Percentiles rank a stretch among this genome's conserved stretches.
phyloP scores from a whole-genome alignment of 2,329 filamentous ascomycete species.

The Seiridium cupressi region DNA sequence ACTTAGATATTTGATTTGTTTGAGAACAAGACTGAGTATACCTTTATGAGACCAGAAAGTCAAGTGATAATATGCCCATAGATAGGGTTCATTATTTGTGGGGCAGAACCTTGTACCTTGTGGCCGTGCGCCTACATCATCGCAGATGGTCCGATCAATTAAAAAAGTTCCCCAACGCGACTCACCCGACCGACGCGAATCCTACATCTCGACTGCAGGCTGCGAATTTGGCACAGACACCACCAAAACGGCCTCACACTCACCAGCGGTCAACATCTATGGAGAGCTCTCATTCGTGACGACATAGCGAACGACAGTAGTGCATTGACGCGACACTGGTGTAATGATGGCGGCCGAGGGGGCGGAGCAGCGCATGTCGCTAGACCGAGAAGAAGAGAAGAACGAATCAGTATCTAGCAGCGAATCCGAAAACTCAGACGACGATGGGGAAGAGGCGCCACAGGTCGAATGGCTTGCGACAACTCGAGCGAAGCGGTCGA shows the following conservation, averaged over 20 bases:
- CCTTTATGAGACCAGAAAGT: background rate
- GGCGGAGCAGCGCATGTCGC: slow-evolving; percentile 40
- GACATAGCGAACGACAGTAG: background rate
- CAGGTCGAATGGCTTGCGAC: slow-evolving; percentile 69
- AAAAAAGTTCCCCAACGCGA: slow-evolving; percentile 4
- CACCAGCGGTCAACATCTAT: background rate
- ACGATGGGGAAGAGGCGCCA: slow-evolving; percentile 21
- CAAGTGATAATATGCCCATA: too few relatives aligned
- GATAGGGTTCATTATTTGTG: background rate
- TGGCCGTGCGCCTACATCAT: background rate
- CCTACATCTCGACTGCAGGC: background rate
- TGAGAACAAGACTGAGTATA: background rate
- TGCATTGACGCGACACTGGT: background rate
- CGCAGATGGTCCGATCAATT: background rate
- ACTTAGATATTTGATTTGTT: too few relatives aligned
- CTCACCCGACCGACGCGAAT: background rate
- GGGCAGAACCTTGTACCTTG: background rate
- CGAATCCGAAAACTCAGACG: slow-evolving; percentile 31
- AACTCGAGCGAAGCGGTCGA: slow-evolving; percentile 71
- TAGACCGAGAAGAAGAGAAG: slow-evolving; percentile 23
- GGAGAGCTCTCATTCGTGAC: background rate
- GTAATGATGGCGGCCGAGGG: slow-evolving; percentile 35
- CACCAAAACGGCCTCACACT: background rate
- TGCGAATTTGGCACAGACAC: background rate
- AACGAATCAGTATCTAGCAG: slow-evolving; percentile 33